phyloP scores from a whole-genome alignment of 495 filamentous ascomycete species.

The Penicillium alfredii region DNA sequence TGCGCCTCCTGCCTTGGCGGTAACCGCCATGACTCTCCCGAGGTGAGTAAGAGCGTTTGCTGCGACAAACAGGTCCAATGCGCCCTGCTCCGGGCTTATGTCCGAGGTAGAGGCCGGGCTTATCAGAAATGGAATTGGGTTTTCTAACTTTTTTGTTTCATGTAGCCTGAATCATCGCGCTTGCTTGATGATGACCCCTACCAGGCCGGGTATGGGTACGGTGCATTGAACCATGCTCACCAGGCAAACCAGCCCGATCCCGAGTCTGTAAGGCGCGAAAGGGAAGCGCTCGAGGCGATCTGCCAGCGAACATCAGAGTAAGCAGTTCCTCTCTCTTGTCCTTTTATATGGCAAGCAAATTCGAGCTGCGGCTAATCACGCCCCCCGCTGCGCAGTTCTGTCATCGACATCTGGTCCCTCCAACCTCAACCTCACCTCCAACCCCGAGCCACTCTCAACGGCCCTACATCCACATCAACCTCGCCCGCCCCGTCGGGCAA shows the following conservation, averaged over 20 bases:
- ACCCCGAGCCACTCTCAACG: conserved; percentile 40
- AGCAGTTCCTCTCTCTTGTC: conserved; percentile 6
- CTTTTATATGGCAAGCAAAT: neutral
- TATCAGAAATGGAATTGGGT: conserved; percentile 1
- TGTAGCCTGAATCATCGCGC: conserved; percentile 44
- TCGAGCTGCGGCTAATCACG: neutral
- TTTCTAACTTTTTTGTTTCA: conserved; percentile 18
- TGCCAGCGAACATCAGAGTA: conserved; percentile 50
- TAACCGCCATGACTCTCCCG: conserved; percentile 36
- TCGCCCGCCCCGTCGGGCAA: conserved; percentile 22
- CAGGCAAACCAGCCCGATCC: conserved; percentile 42
- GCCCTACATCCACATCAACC: conserved; percentile 23
- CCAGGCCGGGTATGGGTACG: conserved; percentile 44
- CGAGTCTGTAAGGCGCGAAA: conserved; percentile 44
- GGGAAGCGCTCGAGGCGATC: conserved; percentile 48
- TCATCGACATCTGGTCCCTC: conserved; percentile 47
- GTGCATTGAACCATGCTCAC: conserved; percentile 35
- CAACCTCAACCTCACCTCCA: conserved; percentile 46
- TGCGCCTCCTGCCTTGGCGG: conserved; percentile 49
- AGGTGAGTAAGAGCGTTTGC: too few species aligned
- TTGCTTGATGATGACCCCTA: conserved; percentile 49
- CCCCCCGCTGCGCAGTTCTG: conserved; percentile 29
- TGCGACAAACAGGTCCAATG: conserved; percentile 15
- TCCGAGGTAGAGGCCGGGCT: conserved; percentile 8
- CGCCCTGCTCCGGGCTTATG: conserved; percentile 15